These are phyloP conservation scores for Amoeboaphelidium protococcarum DNA, from an alignment of 371 early-diverging fungal species.

Conservation along the genomic window DNA sequence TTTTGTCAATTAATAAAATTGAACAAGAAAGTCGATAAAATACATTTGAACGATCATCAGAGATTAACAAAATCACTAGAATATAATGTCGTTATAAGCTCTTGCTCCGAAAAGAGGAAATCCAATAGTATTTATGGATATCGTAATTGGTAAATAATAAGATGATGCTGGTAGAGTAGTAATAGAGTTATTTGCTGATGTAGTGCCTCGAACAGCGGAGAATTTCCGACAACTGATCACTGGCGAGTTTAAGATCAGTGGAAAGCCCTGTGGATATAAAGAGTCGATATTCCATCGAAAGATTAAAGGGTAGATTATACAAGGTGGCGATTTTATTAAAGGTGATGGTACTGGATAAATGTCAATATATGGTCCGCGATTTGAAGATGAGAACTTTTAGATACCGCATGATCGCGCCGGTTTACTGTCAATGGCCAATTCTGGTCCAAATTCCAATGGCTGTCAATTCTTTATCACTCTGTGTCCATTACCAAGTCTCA, in stretches of 20 bases:
- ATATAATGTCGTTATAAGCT: too few relatives aligned
- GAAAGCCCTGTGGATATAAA: conserved; percentile 64
- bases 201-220: conserved; percentile 88
- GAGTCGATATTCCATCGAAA: conserved; percentile 71
- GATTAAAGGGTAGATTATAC: conserved; percentile 77
- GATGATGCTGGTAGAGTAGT: conserved; percentile 64
- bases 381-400: conserved; percentile 87
- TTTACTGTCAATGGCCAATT: conserved; percentile 93
- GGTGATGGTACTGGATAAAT: conserved; percentile 90
- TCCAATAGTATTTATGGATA: conserved; percentile 42
- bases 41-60: too few relatives aligned
- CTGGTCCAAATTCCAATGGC: conserved; percentile 76
- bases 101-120: conserved; percentile 1
- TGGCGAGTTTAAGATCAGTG: conserved; percentile 57
- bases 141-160: conserved; percentile 33
- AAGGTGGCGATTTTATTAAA: conserved; percentile 93
- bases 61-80: too few relatives aligned
- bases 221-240: conserved; percentile 91
- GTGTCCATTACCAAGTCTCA: conserved; percentile 55
- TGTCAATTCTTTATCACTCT: conserved; percentile 92
- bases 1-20: too few relatives aligned
- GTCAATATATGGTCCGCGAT: conserved; percentile 87
- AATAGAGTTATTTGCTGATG: conserved; percentile 81
- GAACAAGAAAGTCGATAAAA: too few relatives aligned
- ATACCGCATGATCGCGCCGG: conserved; percentile 75